Evolutionary conservation across 1,284 basidiomycete genomes (phyloP).

Genomic region (Sphagnurus paluster): DNA sequence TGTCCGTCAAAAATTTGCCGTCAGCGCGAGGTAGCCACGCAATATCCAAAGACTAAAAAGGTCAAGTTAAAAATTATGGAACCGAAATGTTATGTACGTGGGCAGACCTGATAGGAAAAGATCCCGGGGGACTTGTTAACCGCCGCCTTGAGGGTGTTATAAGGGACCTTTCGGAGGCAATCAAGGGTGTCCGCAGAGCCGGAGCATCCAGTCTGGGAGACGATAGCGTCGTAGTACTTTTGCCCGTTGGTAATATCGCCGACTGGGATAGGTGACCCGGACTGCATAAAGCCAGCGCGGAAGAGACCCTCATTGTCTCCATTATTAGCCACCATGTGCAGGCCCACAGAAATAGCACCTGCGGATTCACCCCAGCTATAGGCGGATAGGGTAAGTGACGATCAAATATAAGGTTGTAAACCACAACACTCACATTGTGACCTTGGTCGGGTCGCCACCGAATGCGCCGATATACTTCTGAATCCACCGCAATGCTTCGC

Average conservation of each 20-base stretch:
- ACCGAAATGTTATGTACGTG: neutral
- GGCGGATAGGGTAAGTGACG: too few species aligned
- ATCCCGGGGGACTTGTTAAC: conserved; percentile 44
- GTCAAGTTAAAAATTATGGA: neutral
- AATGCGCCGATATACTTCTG: conserved; percentile 64
- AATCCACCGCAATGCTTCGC: conserved; percentile 62
- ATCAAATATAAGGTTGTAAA: neutral
- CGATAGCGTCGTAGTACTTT: conserved; percentile 46
- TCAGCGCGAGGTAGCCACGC: conserved; percentile 53
- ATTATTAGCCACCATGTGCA: conserved; percentile 54
- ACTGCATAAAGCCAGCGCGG: conserved; percentile 53
- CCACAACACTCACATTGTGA: conserved; percentile 46
- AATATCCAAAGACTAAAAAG: conserved; percentile 33
- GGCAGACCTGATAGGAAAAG: conserved; percentile 44
- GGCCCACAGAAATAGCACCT: conserved; percentile 49
- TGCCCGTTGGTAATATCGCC: conserved; percentile 43
- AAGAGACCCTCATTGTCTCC: conserved; percentile 51
- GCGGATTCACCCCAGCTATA: conserved; percentile 41
- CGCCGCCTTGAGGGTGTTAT: conserved; percentile 39
- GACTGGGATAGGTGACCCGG: conserved; percentile 46
- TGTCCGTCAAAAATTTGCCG: conserved; percentile 46
- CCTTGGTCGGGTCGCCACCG: conserved; percentile 60
- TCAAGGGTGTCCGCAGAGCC: conserved; percentile 42
- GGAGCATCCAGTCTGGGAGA: conserved; percentile 43
- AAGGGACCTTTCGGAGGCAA: conserved; percentile 49